Base-by-base conservation (phyloP, 2,329 filamentous ascomycete species). In the Tympanopsis confertula region DNA sequence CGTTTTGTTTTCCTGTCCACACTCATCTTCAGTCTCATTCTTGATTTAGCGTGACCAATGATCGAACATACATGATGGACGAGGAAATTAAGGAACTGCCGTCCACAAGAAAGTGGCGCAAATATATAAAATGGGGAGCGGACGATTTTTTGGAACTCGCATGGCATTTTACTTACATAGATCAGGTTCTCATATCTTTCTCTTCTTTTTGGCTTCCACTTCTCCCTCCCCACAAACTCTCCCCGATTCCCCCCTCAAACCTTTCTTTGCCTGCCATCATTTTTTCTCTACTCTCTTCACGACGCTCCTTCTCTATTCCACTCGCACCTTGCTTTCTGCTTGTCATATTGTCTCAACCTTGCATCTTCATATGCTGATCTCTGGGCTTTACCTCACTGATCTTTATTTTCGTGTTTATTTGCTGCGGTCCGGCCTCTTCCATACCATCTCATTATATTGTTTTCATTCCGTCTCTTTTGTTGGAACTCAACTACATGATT, bases 21-120 rank as follows among this genome's bases (percentile, higher is more conserved):
- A 26, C 22, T 26, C 22, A n/a, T 26, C n/a, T 26, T 26, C n/a
- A 26, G 17, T 33, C 15, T 33, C 30, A 33, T 33, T 33, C 30
- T 18, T 33, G 30, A 33, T 13, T 33, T 33, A 33, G 30, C 30
- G 30, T 33, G 30, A 33, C 30, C 30, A 33, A 33, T 33, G 30
- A 33, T 33, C 30, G 30, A 33, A 33, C 30, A 33, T 33, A 33
- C 30, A 33, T 33, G 30, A 33, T 33, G 30, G 30, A 33, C 17
- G 30, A 33, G 30, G 30, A 33, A 26, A 26, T 26, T 33, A 33
- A 33, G 17, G 12, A 17, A 12, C 15, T 33, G 30, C 17, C 30
- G 30, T 33, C 30, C 30, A 18, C 10, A 33, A 10, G n/a, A 33
- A 7, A 33, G 30, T 33, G 30, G 15, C 30, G 30, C 30, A 17